Percentiles rank a stretch among this genome's conserved stretches.
These are phyloP conservation scores for Xylaria arbuscula DNA, from an alignment of 2,329 filamentous ascomycete species.

Conservation along the genomic window DNA sequence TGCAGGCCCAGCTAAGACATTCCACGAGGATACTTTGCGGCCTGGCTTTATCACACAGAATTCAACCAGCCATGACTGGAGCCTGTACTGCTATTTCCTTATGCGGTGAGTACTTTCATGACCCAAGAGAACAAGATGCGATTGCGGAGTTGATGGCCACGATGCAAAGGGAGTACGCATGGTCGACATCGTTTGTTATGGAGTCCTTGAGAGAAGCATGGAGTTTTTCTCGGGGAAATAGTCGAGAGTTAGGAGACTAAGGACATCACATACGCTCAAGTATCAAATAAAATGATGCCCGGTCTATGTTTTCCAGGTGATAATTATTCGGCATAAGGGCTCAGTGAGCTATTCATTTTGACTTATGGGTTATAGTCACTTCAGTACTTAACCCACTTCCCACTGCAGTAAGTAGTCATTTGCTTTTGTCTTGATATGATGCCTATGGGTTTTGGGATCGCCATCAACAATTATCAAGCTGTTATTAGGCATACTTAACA, in stretches of 20 bases:
- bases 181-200: slow-evolving; percentile 9
- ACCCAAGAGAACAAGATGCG: slow-evolving; percentile 8
- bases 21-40: slow-evolving; percentile 12
- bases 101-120: slow-evolving; percentile 7
- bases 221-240: neutral
- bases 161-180: slow-evolving; percentile 13
- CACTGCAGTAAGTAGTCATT: too few relatives aligned
- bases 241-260: neutral
- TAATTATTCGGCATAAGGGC: too few relatives aligned
- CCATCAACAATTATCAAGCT: neutral
- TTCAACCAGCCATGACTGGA: slow-evolving; percentile 6
- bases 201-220: neutral
- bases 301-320: too few relatives aligned
- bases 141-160: slow-evolving; percentile 4
- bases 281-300: neutral
- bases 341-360: neutral
- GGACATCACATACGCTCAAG: neutral
- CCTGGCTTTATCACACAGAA: slow-evolving; percentile 13
- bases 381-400: too few relatives aligned
- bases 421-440: too few relatives aligned
- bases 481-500: neutral
- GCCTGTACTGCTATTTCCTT: slow-evolving; percentile 11
- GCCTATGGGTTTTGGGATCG: neutral
- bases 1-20: neutral
- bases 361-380: too few relatives aligned